Base-by-base conservation (phyloP, 148 eudicot genomes). In the Diospyros lotus region DNA sequence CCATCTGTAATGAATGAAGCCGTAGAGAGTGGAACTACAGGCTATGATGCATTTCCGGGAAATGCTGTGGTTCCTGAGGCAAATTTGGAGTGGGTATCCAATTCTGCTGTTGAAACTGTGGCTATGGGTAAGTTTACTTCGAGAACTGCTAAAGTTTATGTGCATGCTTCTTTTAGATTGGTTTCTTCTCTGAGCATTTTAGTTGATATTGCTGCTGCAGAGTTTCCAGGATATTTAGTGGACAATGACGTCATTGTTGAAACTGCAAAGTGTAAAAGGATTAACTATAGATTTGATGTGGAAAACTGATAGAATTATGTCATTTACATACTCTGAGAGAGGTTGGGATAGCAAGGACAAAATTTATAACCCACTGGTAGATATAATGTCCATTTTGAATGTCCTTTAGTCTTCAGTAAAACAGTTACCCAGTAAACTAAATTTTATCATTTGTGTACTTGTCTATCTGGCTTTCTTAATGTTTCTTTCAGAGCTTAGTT, bases 41-140 rank as follows among this genome's bases (percentile, higher is more conserved):
- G 71, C 65, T 52, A 60, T 76, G 86, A 80, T 77, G 84, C 68
- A 72, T 67, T 65, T 40, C 40, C 42, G 53, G 83, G 58, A 62
- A 77, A 70, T 38, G 58, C 58, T 67, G 69, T 68, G 69, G 69
- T 76, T 58, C 73, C 79, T 50, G 87, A 85, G 77, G 73, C 63
- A 60, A 62, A 18, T 14, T 58, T 74, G 79, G 86, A 68, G 43
- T 86, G 81, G 55, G 55, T 62, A 9, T 66, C 82, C 9, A 86
- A 71, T 46, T 64, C 76, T 38, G 80, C 74, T 71, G 69, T 46
- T 58, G 85, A 86, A 75, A 17, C 79, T 64, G 58, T 67, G 62
- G 55, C 53, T 58, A 50, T 68, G 79, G 94, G 98, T 93, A 86
- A 63, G 14, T 62, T 68, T 12, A 38, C 18, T 44, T 46, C 52